A percentile compares a stretch with the other conserved stretches of the same genome.
These are phyloP conservation scores for Pleodorina starrii DNA, from an alignment of 139 green algal genomes.

Conservation along the genomic window DNA sequence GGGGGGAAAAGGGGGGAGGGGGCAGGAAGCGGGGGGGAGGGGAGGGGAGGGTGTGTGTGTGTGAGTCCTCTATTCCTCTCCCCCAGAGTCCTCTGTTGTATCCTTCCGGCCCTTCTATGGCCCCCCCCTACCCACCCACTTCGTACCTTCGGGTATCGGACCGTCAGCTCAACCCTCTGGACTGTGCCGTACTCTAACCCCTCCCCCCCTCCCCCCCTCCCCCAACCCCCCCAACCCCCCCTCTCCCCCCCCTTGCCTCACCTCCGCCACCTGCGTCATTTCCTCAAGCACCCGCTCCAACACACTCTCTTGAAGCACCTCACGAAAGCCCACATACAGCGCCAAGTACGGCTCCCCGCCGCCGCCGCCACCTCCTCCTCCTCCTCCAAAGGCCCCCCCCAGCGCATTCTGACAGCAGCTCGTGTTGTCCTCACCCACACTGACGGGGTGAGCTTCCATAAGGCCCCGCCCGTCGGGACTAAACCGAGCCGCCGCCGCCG, in stretches of 20 bases:
- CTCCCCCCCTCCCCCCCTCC: too few relatives aligned
- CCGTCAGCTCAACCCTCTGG: too few relatives aligned
- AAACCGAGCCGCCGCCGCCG: not conserved
- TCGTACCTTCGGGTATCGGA: too few relatives aligned
- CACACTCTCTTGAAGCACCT: conserved; percentile 23
- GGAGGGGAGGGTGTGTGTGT: too few relatives aligned
- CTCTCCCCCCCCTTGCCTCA: not conserved
- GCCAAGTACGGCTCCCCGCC: conserved; percentile 6
- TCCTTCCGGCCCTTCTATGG: too few relatives aligned
- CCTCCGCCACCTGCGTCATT: conserved; percentile 38
- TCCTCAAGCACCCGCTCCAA: conserved; percentile 37
- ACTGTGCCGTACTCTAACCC: too few relatives aligned
- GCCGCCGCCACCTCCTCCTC: not conserved
- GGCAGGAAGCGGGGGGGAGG: too few relatives aligned
- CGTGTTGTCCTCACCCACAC: not conserved
- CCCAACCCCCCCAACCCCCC: too few relatives aligned
- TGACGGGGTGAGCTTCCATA: not conserved
- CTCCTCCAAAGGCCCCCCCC: not conserved
- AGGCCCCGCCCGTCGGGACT: not conserved
- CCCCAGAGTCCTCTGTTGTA: too few relatives aligned
- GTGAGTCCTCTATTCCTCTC: too few relatives aligned
- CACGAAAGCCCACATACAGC: conserved; percentile 33
- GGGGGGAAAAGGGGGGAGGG: too few relatives aligned
- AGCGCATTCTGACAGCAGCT: not conserved
- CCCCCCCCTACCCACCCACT: too few relatives aligned